Conservation (phyloP, 305 asterid species). For the Fraxinus xanthoxyloides region DNA sequence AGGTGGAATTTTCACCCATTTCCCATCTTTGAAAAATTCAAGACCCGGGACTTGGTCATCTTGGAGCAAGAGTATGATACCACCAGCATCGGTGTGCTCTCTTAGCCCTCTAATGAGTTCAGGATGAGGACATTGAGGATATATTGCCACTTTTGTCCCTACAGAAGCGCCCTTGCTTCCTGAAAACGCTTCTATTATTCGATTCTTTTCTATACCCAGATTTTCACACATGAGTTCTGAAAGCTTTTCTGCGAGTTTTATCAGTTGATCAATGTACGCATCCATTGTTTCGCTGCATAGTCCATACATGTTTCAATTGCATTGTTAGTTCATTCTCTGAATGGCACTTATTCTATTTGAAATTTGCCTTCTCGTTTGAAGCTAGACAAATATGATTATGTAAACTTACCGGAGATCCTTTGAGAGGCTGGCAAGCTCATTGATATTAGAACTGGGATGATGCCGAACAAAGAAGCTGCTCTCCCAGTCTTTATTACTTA, state of each 20-base stretch:
- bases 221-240: slow-evolving; percentile 75
- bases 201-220: slow-evolving; percentile 53
- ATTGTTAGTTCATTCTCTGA: background rate
- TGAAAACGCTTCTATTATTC: slow-evolving; percentile 57
- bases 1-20: slow-evolving; percentile 82
- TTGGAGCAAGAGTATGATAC: slow-evolving; percentile 78
- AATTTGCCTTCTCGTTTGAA: background rate
- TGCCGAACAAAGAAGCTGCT: slow-evolving; percentile 68
- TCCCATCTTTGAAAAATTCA: slow-evolving; percentile 67
- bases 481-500: slow-evolving; percentile 63
- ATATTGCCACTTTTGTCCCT: slow-evolving; percentile 77
- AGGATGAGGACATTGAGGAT: slow-evolving; percentile 69
- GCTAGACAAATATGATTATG: background rate
- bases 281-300: slow-evolving; percentile 56
- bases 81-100: slow-evolving; percentile 93
- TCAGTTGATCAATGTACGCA: slow-evolving; percentile 56
- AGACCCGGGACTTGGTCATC: slow-evolving; percentile 87
- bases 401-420: slow-evolving; percentile 49
- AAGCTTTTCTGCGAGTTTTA: slow-evolving; percentile 60
- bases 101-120: slow-evolving; percentile 74
- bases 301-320: background rate
- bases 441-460: slow-evolving; percentile 62
- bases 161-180: slow-evolving; percentile 63
- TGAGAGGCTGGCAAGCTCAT: slow-evolving; percentile 43
- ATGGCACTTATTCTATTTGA: background rate